Base-by-base conservation (phyloP, 495 filamentous ascomycete genomes). In the Astrothelium subdiscretum region DNA sequence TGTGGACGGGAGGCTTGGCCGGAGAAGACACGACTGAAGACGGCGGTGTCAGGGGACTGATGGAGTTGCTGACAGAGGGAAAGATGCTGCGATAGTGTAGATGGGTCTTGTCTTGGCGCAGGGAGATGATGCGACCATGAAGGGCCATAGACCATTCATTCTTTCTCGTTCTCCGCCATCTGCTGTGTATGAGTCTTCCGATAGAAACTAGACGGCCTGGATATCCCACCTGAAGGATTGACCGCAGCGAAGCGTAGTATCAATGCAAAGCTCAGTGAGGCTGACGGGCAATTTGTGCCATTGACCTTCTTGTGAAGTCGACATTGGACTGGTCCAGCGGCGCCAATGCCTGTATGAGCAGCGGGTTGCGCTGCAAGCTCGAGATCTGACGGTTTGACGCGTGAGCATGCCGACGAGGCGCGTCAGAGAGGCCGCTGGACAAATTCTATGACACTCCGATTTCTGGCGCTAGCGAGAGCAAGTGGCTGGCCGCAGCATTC, bases 141-240 rank as follows among this genome's bases (percentile, higher is more conserved):
- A 99, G 83, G 51, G 89, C 87, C 69, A 90, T 95, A 61, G 90
- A 82, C 94, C 95, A 98, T 82, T 94, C 87, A 67, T 90, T 82
- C 20, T 81, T 80, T 58, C 79, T 78, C 58, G 90, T 81, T 64
- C 90, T 88, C 54, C 87, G 88, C 94, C 94, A 98, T 77, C 94
- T 86, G 58, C 8, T 32, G 20, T 13, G 12, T 42, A 27, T 61
- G 15, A 20, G 62, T 57, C 38, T 32, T 20, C 12, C 20, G 10
- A 29, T 29, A 8, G 48, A 11, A 2, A 58, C n/a, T 42, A 57
- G 59, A 60, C 20, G 31, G 11, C 62, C 35, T 12, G 15, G 27
- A 22, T 31, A 38, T 32, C 66, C 57, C 69, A 87, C 85, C 85
- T 79, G 70, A 96, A 97, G 2, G 91, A 92, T 69, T 97, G 92